phyloP scores from a whole-genome alignment of 1,284 basidiomycete species.

The Heterobasidion annosum region DNA sequence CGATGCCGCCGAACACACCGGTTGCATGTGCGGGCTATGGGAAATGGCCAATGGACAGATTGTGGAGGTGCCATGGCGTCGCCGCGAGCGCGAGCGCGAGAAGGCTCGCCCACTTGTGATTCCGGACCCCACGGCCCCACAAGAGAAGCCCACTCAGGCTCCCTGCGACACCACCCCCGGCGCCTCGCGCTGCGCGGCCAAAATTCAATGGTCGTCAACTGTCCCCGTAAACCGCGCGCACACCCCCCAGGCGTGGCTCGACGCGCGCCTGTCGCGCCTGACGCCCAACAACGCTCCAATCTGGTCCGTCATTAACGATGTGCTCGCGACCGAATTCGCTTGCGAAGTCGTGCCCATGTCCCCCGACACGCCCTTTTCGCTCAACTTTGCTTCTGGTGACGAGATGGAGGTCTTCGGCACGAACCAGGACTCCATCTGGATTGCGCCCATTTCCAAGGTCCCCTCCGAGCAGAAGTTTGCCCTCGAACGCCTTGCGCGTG shows the following conservation, averaged over 20 bases:
- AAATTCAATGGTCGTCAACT: background rate
- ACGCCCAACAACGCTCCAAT: background rate
- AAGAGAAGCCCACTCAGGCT: background rate
- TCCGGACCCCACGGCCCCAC: background rate
- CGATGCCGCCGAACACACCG: slow-evolving; percentile 1
- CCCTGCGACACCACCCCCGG: background rate
- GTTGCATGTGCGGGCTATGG: slow-evolving; percentile 10
- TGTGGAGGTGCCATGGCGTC: background rate
- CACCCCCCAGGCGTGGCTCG: slow-evolving; percentile 11
- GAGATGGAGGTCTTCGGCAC: background rate
- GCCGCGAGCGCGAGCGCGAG: background rate
- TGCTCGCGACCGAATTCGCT: slow-evolving; percentile 4
- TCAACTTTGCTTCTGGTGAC: background rate
- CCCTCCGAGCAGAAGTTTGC: background rate
- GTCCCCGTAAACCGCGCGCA: background rate
- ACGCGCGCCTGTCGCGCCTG: slow-evolving; percentile 7
- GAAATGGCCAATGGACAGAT: slow-evolving; percentile 3
- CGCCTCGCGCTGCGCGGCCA: slow-evolving; percentile 3
- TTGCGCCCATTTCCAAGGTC: background rate
- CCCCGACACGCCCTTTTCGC: background rate
- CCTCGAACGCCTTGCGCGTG: background rate
- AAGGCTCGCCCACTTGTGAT: background rate
- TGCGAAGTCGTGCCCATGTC: slow-evolving; percentile 4
- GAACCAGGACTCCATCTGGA: background rate
- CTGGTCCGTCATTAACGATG: background rate